phyloP scores from a whole-genome alignment of 495 filamentous ascomycete genomes.

The Trichoderma orchidacearum region DNA sequence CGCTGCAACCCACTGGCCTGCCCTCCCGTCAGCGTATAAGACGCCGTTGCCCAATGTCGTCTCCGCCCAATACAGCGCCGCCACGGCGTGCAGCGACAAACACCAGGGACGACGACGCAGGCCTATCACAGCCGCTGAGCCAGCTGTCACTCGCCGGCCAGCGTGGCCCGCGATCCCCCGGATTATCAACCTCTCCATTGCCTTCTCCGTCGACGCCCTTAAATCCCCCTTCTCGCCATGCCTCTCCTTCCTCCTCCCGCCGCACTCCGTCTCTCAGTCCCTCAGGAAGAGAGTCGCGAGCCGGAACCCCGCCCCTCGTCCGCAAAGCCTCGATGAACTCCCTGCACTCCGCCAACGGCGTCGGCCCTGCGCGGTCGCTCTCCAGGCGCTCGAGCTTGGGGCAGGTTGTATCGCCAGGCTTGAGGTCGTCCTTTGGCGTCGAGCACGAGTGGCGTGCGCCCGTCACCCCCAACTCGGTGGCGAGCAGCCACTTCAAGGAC shows the following conservation, averaged over 20 bases:
- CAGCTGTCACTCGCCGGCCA: constrained; percentile 20
- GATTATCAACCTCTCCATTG: constrained; percentile 9
- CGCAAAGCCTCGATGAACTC: constrained; percentile 43
- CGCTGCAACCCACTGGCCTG: background rate
- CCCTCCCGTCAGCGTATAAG: background rate
- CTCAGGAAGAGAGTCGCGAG: constrained; percentile 33
- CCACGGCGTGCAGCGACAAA: constrained; percentile 6
- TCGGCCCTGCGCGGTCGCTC: constrained; percentile 18
- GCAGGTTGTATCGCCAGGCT: constrained; percentile 28
- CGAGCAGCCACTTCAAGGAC: constrained; percentile 51
- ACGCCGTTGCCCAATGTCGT: background rate
- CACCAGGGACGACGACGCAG: constrained; percentile 10
- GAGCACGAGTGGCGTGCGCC: constrained; percentile 13
- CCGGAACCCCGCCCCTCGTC: constrained; percentile 31
- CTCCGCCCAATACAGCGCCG: background rate
- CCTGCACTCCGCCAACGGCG: constrained; percentile 29
- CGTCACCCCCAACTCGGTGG: constrained; percentile 54
- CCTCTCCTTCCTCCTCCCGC: constrained; percentile 20
- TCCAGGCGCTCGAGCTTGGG: constrained; percentile 37
- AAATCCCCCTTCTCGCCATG: constrained; percentile 11
- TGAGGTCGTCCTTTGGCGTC: constrained; percentile 20
- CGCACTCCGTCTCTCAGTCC: constrained; percentile 31
- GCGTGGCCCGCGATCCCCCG: background rate
- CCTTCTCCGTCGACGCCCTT: constrained; percentile 11
- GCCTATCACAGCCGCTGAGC: constrained; percentile 25